A percentile compares a stretch with the other conserved stretches of the same genome.
Evolutionary conservation across 106 monocot species (phyloP).

Genomic region (Acorus calamus): DNA sequence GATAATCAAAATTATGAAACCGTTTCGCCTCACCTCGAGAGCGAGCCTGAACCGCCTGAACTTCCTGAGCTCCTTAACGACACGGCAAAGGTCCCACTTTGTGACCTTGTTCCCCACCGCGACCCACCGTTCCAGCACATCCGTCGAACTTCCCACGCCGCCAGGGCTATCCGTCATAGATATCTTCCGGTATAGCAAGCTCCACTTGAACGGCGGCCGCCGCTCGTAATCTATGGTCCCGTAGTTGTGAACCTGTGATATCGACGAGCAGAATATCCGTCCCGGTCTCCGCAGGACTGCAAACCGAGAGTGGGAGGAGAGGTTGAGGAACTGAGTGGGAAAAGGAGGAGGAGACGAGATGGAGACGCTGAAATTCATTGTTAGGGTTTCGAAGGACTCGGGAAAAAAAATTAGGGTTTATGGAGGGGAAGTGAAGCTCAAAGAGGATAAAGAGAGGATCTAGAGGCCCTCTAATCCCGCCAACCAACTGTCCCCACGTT

Average conservation of each 20-base stretch:
- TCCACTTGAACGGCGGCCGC: conserved; percentile 54
- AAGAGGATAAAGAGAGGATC: too few species aligned
- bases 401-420: conserved; percentile 18
- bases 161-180: conserved; percentile 31
- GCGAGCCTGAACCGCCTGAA: conserved; percentile 53
- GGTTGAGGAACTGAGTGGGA: neutral
- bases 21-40: conserved; percentile 39
- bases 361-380: conserved; percentile 3
- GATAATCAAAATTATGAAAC: neutral
- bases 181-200: conserved; percentile 60
- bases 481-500: too few species aligned
- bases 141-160: conserved; percentile 2
- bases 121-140: conserved; percentile 52
- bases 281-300: neutral
- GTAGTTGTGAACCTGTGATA: conserved; percentile 51
- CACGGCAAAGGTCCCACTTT: conserved; percentile 78
- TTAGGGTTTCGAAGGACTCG: conserved; percentile 6
- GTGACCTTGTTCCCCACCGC: conserved; percentile 35
- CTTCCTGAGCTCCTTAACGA: conserved; percentile 77
- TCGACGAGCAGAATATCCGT: conserved; percentile 29
- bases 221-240: conserved; percentile 75
- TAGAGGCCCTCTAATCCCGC: too few species aligned
- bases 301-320: neutral
- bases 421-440: conserved; percentile 15
- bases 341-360: conserved; percentile 10